Conservation (phyloP, 2,329 filamentous ascomycete genomes). For the Cordyceps fumosorosea region DNA sequence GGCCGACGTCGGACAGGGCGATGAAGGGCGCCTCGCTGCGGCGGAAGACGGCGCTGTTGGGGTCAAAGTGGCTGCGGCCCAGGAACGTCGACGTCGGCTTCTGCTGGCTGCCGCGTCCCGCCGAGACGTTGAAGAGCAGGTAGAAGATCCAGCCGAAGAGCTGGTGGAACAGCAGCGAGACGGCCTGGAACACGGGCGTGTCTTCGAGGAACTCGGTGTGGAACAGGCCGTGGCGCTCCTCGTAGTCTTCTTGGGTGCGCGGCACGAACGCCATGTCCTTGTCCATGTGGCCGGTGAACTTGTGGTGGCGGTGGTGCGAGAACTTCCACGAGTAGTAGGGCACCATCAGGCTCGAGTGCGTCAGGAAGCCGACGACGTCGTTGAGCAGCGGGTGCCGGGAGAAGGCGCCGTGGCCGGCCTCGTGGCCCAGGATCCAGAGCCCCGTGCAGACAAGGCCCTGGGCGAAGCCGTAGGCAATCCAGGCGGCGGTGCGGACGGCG, state of each 20-base stretch:
- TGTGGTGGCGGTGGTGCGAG: slow-evolving; percentile 63
- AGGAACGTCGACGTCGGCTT: slow-evolving; percentile 32
- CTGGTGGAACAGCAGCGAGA: slow-evolving; percentile 54
- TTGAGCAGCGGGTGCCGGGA: slow-evolving; percentile 51
- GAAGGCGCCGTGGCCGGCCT: slow-evolving; percentile 65
- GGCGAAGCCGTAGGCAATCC: slow-evolving; percentile 54
- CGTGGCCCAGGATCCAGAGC: slow-evolving; percentile 65
- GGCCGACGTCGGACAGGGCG: slow-evolving; percentile 52
- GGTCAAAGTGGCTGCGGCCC: slow-evolving; percentile 53
- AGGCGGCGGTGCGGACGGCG: slow-evolving; percentile 39
- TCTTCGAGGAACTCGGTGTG: slow-evolving; percentile 54
- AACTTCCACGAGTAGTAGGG: slow-evolving; percentile 71
- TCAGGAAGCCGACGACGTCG: slow-evolving; percentile 53
- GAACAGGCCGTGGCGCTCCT: slow-evolving; percentile 25
- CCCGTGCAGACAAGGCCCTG: slow-evolving; percentile 62
- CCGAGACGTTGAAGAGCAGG: slow-evolving; percentile 51
- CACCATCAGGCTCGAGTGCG: slow-evolving; percentile 60
- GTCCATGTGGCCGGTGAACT: slow-evolving; percentile 60
- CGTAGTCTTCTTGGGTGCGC: slow-evolving; percentile 32
- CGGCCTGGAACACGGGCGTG: slow-evolving; percentile 49
- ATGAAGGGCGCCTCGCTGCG: slow-evolving; percentile 50
- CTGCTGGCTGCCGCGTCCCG: slow-evolving; percentile 43
- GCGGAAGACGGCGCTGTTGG: slow-evolving; percentile 54
- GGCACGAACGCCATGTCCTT: slow-evolving; percentile 62
- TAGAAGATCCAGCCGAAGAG: slow-evolving; percentile 59